A percentile compares a stretch with the other conserved stretches of the same genome.
Evolutionary conservation across 805 yeast species (phyloP).

Genomic region (Jamesozyma lodderae): DNA sequence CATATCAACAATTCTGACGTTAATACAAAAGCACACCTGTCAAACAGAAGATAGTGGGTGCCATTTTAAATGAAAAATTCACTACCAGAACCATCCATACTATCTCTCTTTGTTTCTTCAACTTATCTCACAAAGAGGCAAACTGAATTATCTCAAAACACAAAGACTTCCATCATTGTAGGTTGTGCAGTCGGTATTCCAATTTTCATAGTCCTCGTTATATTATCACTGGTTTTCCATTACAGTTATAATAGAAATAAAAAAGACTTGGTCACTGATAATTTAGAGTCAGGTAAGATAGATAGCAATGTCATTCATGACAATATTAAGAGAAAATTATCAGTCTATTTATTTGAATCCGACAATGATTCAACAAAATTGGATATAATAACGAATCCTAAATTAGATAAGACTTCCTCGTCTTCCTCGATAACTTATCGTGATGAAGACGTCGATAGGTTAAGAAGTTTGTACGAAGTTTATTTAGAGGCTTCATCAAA

Average conservation of each 20-base stretch:
- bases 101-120: too few species aligned
- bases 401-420: neutral
- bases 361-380: neutral
- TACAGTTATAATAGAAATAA: constrained; percentile 52
- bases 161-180: neutral
- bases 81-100: too few species aligned
- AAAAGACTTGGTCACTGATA: constrained; percentile 34
- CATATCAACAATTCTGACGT: too few species aligned
- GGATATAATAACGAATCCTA: neutral
- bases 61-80: too few species aligned
- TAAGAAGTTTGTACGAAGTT: constrained; percentile 72
- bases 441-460: constrained; percentile 58
- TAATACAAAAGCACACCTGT: too few species aligned
- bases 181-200: constrained; percentile 10
- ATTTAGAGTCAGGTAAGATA: neutral
- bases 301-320: neutral
- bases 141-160: neutral
- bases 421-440: constrained; percentile 27
- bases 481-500: constrained; percentile 46
- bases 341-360: neutral
- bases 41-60: too few species aligned
- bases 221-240: constrained; percentile 41
- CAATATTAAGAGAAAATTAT: neutral
- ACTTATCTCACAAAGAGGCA: neutral
- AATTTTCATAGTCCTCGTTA: constrained; percentile 32